Conservation (phyloP, 805 yeast genomes). For the Dipodascus geniculatus region DNA sequence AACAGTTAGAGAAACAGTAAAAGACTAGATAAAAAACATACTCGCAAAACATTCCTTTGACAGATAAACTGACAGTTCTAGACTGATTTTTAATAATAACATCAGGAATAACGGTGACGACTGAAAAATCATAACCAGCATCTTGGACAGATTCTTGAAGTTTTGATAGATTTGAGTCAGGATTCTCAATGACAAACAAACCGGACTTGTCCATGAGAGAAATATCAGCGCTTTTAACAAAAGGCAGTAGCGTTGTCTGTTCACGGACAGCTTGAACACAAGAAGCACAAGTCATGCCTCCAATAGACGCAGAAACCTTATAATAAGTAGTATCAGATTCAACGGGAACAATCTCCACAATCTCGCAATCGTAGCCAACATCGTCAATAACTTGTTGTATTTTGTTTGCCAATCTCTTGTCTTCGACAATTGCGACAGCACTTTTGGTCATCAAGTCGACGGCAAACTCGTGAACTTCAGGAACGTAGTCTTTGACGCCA, state of each 20-base stretch:
- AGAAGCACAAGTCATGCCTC: conserved; percentile 68
- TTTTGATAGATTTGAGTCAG: conserved; percentile 26
- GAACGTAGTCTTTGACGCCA: conserved; percentile 26
- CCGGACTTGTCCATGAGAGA: conserved; percentile 53
- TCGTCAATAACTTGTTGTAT: conserved; percentile 39
- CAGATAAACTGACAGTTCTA: conserved; percentile 43
- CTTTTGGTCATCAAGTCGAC: conserved; percentile 42
- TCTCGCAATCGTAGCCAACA: conserved; percentile 36
- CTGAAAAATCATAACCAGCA: conserved; percentile 50
- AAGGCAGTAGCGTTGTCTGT: conserved; percentile 33
- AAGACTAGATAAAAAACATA: conserved; percentile 7
- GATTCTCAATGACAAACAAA: conserved; percentile 37
- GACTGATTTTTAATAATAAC: conserved; percentile 37
- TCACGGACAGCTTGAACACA: conserved; percentile 47
- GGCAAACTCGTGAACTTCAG: conserved; percentile 29
- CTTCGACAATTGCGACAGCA: conserved; percentile 39
- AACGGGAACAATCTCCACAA: conserved; percentile 46
- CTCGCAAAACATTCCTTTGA: conserved; percentile 59
- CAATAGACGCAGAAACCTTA: conserved; percentile 48
- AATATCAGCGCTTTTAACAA: conserved; percentile 41
- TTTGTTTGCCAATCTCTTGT: conserved; percentile 38
- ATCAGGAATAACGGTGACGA: conserved; percentile 31
- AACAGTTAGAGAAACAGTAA: background rate
- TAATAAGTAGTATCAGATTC: conserved; percentile 34
- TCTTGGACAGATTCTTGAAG: conserved; percentile 47